A percentile compares a stretch with the other conserved stretches of the same genome.
Evolutionary conservation across 768 basidiomycete species (phyloP).

Genomic region (Amanita fuliginea): DNA sequence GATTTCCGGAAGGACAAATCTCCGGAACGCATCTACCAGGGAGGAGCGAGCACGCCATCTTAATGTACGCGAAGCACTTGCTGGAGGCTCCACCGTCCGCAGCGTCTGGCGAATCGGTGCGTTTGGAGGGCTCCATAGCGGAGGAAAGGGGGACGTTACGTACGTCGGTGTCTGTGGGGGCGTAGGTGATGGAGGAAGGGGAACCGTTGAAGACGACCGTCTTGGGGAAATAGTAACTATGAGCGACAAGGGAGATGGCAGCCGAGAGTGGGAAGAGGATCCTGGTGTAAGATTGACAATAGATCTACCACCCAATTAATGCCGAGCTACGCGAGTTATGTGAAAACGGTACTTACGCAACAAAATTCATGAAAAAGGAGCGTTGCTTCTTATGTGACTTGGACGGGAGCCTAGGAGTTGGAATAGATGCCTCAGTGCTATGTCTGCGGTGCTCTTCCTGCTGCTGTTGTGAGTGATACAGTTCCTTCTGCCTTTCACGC

Average conservation of each 20-base stretch:
- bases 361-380: slow-evolving; percentile 59
- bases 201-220: slow-evolving; percentile 2
- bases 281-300: slow-evolving; percentile 19
- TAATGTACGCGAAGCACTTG: slow-evolving; percentile 25
- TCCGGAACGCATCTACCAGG: slow-evolving; percentile 57
- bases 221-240: neutral
- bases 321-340: slow-evolving; percentile 1
- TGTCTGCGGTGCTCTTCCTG: slow-evolving; percentile 12
- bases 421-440: slow-evolving; percentile 1
- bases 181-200: slow-evolving; percentile 19
- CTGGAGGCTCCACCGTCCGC: neutral
- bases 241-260: slow-evolving; percentile 15
- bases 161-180: slow-evolving; percentile 17
- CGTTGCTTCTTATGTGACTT: slow-evolving; percentile 25
- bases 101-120: neutral
- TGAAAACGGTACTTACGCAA: slow-evolving; percentile 33
- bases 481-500: slow-evolving; percentile 19
- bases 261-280: slow-evolving; percentile 15
- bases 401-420: slow-evolving; percentile 6
- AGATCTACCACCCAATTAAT: slow-evolving; percentile 12
- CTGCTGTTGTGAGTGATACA: slow-evolving; percentile 9
- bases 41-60: slow-evolving; percentile 55
- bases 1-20: slow-evolving; percentile 47
- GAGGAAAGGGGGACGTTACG: slow-evolving; percentile 12
- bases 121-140: slow-evolving; percentile 9